Evolutionary conservation across 495 filamentous ascomycete species (phyloP).

Genomic region (Pseudoneurospora amorphoporcata): DNA sequence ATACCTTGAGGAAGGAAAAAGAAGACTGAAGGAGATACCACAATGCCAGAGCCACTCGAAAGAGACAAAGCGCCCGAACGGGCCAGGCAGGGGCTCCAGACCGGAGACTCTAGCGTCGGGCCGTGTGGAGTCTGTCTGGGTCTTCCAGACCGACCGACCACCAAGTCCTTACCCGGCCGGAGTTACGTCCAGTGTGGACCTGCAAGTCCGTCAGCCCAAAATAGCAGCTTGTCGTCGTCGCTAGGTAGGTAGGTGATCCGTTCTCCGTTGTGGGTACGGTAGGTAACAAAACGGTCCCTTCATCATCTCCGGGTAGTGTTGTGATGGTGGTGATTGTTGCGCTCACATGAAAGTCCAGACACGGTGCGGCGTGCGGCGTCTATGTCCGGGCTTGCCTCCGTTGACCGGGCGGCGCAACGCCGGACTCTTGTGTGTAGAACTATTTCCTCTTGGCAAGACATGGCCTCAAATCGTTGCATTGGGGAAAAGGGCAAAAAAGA

Average conservation of each 20-base stretch:
- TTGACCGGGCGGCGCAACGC: background rate
- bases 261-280: background rate
- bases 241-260: background rate
- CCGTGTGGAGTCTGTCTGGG: background rate
- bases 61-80: background rate
- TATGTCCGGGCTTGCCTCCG: background rate
- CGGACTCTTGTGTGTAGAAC: background rate
- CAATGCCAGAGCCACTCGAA: background rate
- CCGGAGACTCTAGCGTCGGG: background rate
- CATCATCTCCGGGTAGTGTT: background rate
- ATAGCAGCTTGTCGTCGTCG: background rate
- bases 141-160: background rate
- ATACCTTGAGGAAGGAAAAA: background rate
- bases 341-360: background rate
- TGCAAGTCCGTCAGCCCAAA: background rate
- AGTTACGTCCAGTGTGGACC: background rate
- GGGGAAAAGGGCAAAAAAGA: background rate
- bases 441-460: background rate
- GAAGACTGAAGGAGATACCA: background rate
- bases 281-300: background rate
- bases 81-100: background rate
- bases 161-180: background rate
- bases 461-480: background rate
- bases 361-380: background rate
- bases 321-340: background rate